These are phyloP conservation scores for Ceratobasidium papillatum DNA, from an alignment of 1,284 basidiomycete genomes.

Conservation along the genomic window DNA sequence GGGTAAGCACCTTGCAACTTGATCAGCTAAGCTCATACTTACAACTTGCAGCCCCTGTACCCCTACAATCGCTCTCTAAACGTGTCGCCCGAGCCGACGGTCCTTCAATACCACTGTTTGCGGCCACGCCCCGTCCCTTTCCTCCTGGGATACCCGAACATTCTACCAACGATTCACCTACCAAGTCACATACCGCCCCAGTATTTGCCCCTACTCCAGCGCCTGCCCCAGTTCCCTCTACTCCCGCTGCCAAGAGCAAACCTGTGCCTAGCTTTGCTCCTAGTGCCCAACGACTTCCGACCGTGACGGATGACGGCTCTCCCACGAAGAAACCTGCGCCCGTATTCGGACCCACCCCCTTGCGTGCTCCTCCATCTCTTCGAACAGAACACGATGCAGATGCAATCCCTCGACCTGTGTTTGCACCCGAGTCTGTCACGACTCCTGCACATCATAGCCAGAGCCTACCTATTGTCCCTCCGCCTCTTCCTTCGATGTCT, in stretches of 20 bases:
- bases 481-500: slow-evolving; percentile 1
- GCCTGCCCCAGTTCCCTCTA: slow-evolving; percentile 4
- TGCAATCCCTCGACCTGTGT: not conserved
- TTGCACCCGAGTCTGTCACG: not conserved
- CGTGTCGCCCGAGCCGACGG: slow-evolving; percentile 1
- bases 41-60: not conserved
- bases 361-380: not conserved
- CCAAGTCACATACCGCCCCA: slow-evolving; percentile 6
- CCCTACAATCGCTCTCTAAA: slow-evolving; percentile 34
- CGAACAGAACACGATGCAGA: not conserved
- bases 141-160: not conserved
- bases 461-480: slow-evolving; percentile 9
- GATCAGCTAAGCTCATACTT: not conserved
- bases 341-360: slow-evolving; percentile 23
- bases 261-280: slow-evolving; percentile 12
- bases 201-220: slow-evolving; percentile 13
- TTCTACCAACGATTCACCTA: not conserved
- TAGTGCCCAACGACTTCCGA: not conserved
- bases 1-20: slow-evolving; percentile 4
- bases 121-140: slow-evolving; percentile 26
- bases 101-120: slow-evolving; percentile 16
- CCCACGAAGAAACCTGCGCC: slow-evolving; percentile 27
- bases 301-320: not conserved
- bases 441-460: slow-evolving; percentile 13
- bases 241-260: not conserved